phyloP scores from a whole-genome alignment of 2,329 filamentous ascomycete species.

The Fusarium sp. region DNA sequence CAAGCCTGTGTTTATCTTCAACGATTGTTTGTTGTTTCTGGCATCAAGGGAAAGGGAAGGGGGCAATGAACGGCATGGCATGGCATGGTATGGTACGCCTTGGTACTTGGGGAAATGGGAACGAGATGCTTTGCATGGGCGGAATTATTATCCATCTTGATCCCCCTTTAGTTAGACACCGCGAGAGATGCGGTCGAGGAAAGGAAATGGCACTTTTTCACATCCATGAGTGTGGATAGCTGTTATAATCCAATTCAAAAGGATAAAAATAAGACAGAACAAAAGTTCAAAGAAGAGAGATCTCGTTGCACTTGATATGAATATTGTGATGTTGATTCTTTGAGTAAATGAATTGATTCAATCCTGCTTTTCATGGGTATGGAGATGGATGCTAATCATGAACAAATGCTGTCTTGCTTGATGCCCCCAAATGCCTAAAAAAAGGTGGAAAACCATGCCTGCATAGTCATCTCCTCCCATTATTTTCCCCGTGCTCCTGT shows the following conservation, averaged over 20 bases:
- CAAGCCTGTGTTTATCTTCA: constrained; percentile 1
- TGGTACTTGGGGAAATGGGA: constrained; percentile 17
- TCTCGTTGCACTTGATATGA: neutral
- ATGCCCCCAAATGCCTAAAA: neutral
- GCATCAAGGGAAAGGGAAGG: constrained; percentile 1
- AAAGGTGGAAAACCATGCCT: constrained; percentile 33
- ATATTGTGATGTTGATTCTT: neutral
- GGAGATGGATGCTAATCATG: constrained; percentile 5
- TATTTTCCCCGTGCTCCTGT: constrained; percentile 5
- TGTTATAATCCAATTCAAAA: constrained; percentile 10
- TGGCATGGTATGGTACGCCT: neutral
- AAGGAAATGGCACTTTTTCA: constrained; percentile 11
- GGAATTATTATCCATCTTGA: constrained; percentile 1
- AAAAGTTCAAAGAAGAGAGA: neutral
- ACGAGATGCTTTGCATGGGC: neutral
- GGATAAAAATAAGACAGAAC: constrained; percentile 6
- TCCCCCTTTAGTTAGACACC: constrained; percentile 22
- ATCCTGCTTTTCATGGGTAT: constrained; percentile 8
- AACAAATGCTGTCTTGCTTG: constrained; percentile 4
- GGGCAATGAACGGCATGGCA: neutral
- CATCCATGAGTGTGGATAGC: neutral
- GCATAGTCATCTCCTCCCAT: constrained; percentile 33
- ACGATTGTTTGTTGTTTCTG: constrained; percentile 9
- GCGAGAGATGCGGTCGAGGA: constrained; percentile 7
- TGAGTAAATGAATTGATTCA: neutral